phyloP scores from a whole-genome alignment of 805 yeast genomes.

The Sugiyamaella qingdaonensis region DNA sequence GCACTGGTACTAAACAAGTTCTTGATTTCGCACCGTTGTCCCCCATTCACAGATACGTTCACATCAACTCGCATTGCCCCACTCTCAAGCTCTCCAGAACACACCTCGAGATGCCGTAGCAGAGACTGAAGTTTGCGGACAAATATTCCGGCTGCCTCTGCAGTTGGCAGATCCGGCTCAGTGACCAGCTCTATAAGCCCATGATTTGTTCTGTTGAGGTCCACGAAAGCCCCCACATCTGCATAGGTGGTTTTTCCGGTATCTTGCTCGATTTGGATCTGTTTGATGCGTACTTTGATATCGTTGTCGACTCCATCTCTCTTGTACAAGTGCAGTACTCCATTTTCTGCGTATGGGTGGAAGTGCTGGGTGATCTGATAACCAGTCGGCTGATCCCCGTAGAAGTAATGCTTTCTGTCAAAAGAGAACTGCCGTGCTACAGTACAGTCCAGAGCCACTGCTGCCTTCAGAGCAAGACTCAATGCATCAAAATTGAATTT shows the following conservation, averaged over 20 bases:
- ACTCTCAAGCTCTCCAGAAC: slow-evolving; percentile 87
- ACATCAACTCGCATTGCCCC: slow-evolving; percentile 97
- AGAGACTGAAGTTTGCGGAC: slow-evolving; percentile 74
- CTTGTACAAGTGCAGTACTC: slow-evolving; percentile 46
- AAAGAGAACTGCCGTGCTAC: slow-evolving; percentile 60
- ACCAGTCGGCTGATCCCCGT: slow-evolving; percentile 94
- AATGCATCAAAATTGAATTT: slow-evolving; percentile 70
- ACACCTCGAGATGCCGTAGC: slow-evolving; percentile 63
- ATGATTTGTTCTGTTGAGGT: slow-evolving; percentile 77
- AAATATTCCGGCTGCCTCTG: slow-evolving; percentile 70
- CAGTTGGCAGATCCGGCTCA: slow-evolving; percentile 70
- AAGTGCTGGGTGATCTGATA: slow-evolving; percentile 92
- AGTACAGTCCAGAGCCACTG: slow-evolving; percentile 59
- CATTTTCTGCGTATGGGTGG: slow-evolving; percentile 71
- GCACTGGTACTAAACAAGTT: slow-evolving; percentile 83
- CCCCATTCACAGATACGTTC: slow-evolving; percentile 69
- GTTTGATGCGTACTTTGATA: slow-evolving; percentile 61
- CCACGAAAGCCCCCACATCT: slow-evolving; percentile 48
- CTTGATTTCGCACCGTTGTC: slow-evolving; percentile 80
- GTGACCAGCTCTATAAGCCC: slow-evolving; percentile 92
- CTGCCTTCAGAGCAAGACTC: slow-evolving; percentile 64
- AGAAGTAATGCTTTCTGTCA: slow-evolving; percentile 93
- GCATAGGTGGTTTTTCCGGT: slow-evolving; percentile 75
- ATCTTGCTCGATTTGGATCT: slow-evolving; percentile 91
- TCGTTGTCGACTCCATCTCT: slow-evolving; percentile 48